A percentile compares a stretch with the other conserved stretches of the same genome.
These are phyloP conservation scores for Podaxis mareebaensis DNA, from an alignment of 768 basidiomycete species.

Conservation along the genomic window DNA sequence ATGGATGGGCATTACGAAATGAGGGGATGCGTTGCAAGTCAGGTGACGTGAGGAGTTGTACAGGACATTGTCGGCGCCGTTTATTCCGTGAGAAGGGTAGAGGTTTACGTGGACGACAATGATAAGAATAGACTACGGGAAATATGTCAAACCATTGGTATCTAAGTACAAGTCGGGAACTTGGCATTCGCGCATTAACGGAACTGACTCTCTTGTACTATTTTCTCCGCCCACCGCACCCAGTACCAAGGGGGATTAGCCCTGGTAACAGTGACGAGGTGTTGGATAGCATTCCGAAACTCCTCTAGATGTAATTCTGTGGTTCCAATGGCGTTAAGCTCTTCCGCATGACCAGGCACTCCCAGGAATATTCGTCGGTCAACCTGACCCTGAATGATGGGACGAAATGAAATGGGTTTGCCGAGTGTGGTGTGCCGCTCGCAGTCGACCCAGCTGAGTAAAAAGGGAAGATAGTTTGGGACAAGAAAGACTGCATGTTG, in stretches of 20 bases:
- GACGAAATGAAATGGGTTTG: neutral
- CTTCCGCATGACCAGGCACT: neutral
- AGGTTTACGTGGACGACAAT: neutral
- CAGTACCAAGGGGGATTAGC: constrained; percentile 7
- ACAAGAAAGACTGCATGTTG: constrained; percentile 8
- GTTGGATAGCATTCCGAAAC: neutral
- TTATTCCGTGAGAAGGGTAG: too few relatives aligned
- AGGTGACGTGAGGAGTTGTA: too few relatives aligned
- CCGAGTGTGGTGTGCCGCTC: neutral
- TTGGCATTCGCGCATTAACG: neutral
- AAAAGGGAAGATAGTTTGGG: constrained; percentile 4
- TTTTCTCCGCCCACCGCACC: neutral
- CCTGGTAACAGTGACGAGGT: neutral
- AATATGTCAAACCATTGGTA: neutral
- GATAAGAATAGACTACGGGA: neutral
- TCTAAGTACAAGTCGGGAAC: neutral
- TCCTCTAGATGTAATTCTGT: neutral
- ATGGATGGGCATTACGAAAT: too few relatives aligned
- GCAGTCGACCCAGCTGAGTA: constrained; percentile 4
- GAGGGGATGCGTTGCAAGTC: too few relatives aligned
- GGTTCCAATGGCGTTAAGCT: neutral
- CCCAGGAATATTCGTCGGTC: neutral
- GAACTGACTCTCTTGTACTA: neutral
- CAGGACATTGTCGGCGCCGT: too few relatives aligned
- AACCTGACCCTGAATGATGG: neutral